Evolutionary conservation across 140 eudicot species (phyloP).

Genomic region (Cichorium intybus): DNA sequence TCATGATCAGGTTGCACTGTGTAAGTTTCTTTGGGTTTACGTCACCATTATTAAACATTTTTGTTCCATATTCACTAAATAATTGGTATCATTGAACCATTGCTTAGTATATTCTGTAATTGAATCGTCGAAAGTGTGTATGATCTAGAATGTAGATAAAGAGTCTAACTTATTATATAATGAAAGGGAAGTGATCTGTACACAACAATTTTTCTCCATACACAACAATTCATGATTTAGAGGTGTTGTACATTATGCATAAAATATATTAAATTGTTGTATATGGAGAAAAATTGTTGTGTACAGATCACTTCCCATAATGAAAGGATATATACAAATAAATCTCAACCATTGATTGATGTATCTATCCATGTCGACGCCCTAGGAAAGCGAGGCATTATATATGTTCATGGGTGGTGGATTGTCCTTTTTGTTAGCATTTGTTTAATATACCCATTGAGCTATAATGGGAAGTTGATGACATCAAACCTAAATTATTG

Average conservation of each 20-base stretch:
- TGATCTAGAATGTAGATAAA: neutral
- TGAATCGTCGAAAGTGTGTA: neutral
- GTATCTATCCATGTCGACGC: conserved; percentile 11
- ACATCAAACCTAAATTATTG: conserved; percentile 31
- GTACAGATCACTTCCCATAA: too few relatives aligned
- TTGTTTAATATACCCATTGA: neutral
- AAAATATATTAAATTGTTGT: too few relatives aligned
- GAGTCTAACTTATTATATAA: neutral
- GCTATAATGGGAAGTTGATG: conserved; percentile 25
- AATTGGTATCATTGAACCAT: conserved; percentile 8
- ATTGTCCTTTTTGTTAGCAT: neutral
- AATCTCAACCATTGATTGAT: conserved; percentile 1
- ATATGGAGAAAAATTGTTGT: too few relatives aligned
- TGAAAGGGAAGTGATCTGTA: too few relatives aligned
- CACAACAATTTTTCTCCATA: too few relatives aligned
- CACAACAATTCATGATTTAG: too few relatives aligned
- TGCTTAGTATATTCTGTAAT: conserved; percentile 6
- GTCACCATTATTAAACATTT: neutral
- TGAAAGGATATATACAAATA: neutral
- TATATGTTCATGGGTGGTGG: neutral
- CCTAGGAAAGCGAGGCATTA: neutral
- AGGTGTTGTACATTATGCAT: too few relatives aligned
- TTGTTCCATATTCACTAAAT: neutral
- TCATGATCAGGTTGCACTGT: neutral
- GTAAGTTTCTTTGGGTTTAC: neutral